A percentile compares a stretch with the other conserved stretches of the same genome.
These are phyloP conservation scores for Dorcoceras hygrometricum DNA, from an alignment of 257 asterid species.

Conservation along the genomic window DNA sequence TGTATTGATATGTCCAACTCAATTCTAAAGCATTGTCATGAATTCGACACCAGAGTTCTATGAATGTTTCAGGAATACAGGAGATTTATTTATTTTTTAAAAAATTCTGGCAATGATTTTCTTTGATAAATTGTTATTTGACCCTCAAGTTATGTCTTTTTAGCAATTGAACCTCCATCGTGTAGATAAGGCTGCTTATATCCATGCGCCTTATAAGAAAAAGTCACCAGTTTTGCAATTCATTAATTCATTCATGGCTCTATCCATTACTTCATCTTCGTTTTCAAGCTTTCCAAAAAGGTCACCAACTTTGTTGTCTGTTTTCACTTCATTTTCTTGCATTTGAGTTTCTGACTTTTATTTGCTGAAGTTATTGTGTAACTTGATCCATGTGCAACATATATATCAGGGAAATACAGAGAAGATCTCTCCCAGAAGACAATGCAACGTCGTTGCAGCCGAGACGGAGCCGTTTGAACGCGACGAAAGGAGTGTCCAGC, in stretches of 20 bases:
- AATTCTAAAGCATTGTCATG: too few species aligned
- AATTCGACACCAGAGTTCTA: too few species aligned
- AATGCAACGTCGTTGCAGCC: conserved; percentile 20
- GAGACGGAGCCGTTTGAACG: conserved; percentile 35
- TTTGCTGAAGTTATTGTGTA: neutral
- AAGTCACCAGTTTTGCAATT: neutral
- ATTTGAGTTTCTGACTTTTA: neutral
- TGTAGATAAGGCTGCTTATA: conserved; percentile 36
- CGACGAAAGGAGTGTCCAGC: conserved; percentile 71
- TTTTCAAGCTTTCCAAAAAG: conserved; percentile 48
- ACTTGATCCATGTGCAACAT: neutral
- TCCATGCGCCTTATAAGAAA: neutral
- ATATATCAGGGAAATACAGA: conserved; percentile 30
- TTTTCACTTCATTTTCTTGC: neutral
- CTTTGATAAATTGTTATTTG: too few species aligned
- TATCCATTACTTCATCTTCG: conserved; percentile 48
- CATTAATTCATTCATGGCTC: conserved; percentile 47
- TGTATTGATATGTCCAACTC: too few species aligned
- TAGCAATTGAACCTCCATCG: too few species aligned
- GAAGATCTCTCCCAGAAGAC: conserved; percentile 26
- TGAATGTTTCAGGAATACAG: too few species aligned
- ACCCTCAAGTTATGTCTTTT: too few species aligned
- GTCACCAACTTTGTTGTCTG: conserved; percentile 19
- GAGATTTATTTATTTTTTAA: too few species aligned
- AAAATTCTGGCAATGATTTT: too few species aligned